Base-by-base conservation (phyloP, 169 alveolate genomes). In the Cytauxzoon felis region DNA sequence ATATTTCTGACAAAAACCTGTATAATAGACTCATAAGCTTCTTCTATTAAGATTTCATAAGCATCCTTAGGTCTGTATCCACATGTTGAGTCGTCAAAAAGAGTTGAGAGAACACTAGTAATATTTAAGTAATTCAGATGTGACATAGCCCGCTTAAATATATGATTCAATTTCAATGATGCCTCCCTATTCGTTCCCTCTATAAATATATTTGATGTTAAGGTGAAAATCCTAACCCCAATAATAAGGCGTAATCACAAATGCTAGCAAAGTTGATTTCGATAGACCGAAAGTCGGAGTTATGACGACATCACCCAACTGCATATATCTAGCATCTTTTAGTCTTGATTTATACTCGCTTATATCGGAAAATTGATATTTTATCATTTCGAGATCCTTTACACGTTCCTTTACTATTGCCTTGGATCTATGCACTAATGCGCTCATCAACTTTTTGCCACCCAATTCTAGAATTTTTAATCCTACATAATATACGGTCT, bases 121-220 rank as follows among this genome's bases (percentile, higher is more conserved):
- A 76, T 76, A n/a, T 34, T 34, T 41, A 76, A 38, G 40, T 49
- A 54, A 48, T 76, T 76, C 13, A 76, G 47, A 19, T 53, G 33
- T 16, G 57, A 66, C 60, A 76, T 48, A 0, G 76, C 30, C 24
- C 49, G n/a, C 23, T 76, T 76, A 43, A 76, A 29, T 23, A 72
- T 53, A 33, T 65, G 51, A 18, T 81, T 34, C 49, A 76, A 29
- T 54, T 54, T 76, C 43, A 65, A 66, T 16, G 63, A 47, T 0
- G 86, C 86, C n/a, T 76, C 81, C 36, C 81, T 38, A 3, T 75
- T 38, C 54, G 21, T 76, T n/a, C 71, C 86, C 56, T 32, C 42
- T n/a, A n/a, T 4, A 5, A 4, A 9, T 29, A 24, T 1, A 19
- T 36, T 5, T 1, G 3, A 0, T 27, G 3, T 5, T 0, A 8